phyloP scores from a whole-genome alignment of 352 stramenopile species.

The Halophytophthora batemanensis region DNA sequence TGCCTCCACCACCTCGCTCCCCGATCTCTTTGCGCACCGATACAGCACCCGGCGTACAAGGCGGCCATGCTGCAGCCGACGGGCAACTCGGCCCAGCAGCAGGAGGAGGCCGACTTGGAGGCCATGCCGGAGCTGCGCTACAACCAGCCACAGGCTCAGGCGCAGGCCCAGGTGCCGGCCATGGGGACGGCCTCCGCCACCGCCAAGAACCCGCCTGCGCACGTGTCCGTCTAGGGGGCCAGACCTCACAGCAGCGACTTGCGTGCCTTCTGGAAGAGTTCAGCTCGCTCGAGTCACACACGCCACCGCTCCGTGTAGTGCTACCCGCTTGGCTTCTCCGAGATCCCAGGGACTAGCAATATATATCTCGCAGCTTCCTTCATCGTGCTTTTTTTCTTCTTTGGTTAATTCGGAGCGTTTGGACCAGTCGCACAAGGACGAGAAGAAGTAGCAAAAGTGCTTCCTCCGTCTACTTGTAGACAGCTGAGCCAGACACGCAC shows the following conservation, averaged over 20 bases:
- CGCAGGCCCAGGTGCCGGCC: conserved; percentile 30
- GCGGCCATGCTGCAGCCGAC: conserved; percentile 64
- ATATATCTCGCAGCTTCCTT: conserved; percentile 21
- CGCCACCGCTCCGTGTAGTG: no score
- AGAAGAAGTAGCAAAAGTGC: no score
- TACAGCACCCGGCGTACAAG: conserved; percentile 78
- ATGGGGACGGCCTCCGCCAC: conserved; percentile 22
- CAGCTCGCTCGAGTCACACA: no score
- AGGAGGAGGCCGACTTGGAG: conserved; percentile 63
- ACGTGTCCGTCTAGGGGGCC: conserved; percentile 58
- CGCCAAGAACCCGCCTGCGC: conserved; percentile 43
- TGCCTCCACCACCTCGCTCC: conserved; percentile 1
- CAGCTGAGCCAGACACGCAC: no score
- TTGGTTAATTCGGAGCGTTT: conserved; percentile 20
- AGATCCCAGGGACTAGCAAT: no score
- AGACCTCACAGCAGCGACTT: no score
- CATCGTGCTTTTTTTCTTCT: conserved; percentile 12
- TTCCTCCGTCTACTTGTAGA: no score
- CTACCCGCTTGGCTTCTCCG: no score
- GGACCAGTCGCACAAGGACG: no score
- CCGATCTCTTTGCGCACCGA: conserved; percentile 2
- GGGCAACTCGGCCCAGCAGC: conserved; percentile 31
- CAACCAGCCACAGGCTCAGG: no score
- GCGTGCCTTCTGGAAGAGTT: no score
- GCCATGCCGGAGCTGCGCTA: conserved; percentile 79